These are phyloP conservation scores for Xeromyces bisporus DNA, from an alignment of 495 filamentous ascomycete species.

Conservation along the genomic window DNA sequence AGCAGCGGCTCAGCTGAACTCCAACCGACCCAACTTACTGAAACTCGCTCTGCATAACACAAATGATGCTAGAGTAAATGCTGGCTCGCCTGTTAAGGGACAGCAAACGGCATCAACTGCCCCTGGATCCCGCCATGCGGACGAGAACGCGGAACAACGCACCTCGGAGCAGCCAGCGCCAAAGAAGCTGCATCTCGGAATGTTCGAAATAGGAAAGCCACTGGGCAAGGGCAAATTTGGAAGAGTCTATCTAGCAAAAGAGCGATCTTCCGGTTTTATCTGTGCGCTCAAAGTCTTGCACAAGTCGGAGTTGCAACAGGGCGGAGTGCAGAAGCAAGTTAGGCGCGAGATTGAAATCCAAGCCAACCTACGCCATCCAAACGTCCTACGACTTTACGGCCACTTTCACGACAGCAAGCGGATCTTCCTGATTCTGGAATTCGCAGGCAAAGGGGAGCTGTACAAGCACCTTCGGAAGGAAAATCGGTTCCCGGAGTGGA, in stretches of 20 bases:
- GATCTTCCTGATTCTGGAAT: conserved; percentile 91
- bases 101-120: conserved; percentile 20
- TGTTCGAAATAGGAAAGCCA: conserved; percentile 97
- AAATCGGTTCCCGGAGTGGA: conserved; percentile 82
- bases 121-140: conserved; percentile 21
- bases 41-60: conserved; percentile 70
- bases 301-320: conserved; percentile 83
- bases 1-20: conserved; percentile 32
- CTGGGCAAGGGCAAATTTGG: conserved; percentile 97
- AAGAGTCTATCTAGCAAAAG: conserved; percentile 85
- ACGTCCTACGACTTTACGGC: conserved; percentile 83
- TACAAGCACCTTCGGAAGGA: conserved; percentile 93
- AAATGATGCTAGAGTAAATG: conserved; percentile 37
- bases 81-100: conserved; percentile 17
- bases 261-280: conserved; percentile 76
- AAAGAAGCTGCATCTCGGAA: conserved; percentile 81
- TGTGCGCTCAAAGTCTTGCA: conserved; percentile 94
- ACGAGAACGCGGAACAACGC: conserved; percentile 40
- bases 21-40: conserved; percentile 52
- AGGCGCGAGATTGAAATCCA: conserved; percentile 97
- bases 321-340: conserved; percentile 91
- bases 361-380: conserved; percentile 87
- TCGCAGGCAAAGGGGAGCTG: conserved; percentile 84
- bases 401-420: conserved; percentile 96
- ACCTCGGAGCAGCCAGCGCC: conserved; percentile 42